These are phyloP conservation scores for Thraustochytrium sp. DNA, from an alignment of 352 stramenopile species.

Conservation along the genomic window DNA sequence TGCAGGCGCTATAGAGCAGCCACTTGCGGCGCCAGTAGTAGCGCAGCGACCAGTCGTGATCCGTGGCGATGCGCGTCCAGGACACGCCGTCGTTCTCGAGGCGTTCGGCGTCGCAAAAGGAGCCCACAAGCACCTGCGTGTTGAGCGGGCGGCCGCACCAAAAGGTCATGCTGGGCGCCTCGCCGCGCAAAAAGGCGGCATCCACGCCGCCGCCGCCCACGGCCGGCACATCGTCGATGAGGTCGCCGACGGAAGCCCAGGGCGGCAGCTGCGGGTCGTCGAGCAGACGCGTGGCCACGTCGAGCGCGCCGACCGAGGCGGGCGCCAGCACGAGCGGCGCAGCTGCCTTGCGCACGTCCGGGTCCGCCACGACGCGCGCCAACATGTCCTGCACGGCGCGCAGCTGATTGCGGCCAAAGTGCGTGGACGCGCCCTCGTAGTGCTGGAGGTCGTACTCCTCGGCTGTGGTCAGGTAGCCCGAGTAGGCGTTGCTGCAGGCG, in stretches of 20 bases:
- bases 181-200: not conserved
- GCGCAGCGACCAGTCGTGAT: slow-evolving; percentile 31
- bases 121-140: slow-evolving; percentile 4
- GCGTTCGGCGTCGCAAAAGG: slow-evolving; percentile 33
- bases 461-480: slow-evolving; percentile 70
- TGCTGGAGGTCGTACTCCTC: slow-evolving; percentile 75
- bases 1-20: slow-evolving; percentile 21
- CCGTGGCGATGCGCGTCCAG: not conserved
- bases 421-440: slow-evolving; percentile 77
- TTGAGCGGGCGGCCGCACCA: slow-evolving; percentile 32
- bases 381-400: slow-evolving; percentile 69
- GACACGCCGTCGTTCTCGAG: not conserved
- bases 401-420: slow-evolving; percentile 76
- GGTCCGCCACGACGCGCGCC: slow-evolving; percentile 56
- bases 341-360: not conserved
- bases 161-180: not conserved
- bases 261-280: not conserved
- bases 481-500: slow-evolving; percentile 70
- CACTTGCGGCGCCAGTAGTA: not conserved
- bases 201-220: not conserved
- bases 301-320: not conserved
- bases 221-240: not conserved
- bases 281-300: slow-evolving; percentile 7
- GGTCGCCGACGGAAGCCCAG: not conserved
- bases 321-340: not conserved